phyloP scores from a whole-genome alignment of 345 rosid genomes.

The Syzygium jambos region DNA sequence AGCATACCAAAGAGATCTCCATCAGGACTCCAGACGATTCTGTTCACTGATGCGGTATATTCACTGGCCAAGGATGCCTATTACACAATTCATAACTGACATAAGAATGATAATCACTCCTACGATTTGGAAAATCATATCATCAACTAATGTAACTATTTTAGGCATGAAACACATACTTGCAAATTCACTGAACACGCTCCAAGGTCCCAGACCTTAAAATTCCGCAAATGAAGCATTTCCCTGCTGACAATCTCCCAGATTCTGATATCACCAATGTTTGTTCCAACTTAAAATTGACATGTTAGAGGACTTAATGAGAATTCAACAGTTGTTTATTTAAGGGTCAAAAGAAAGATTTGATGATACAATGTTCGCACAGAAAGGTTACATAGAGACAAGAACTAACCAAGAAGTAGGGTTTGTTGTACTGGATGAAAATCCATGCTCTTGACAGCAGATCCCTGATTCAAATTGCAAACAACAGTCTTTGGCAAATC shows the following conservation, averaged over 20 bases:
- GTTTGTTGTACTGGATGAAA: conserved; percentile 78
- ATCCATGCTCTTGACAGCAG: conserved; percentile 82
- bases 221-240: conserved; percentile 45
- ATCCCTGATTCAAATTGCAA: conserved; percentile 59
- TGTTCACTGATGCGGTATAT: conserved; percentile 52
- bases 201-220: conserved; percentile 59
- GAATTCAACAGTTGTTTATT: neutral
- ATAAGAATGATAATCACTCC: neutral
- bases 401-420: conserved; percentile 58
- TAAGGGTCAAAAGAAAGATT: neutral
- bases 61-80: conserved; percentile 58
- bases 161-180: conserved; percentile 23
- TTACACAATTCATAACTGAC: neutral
- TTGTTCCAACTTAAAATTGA: conserved; percentile 65
- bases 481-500: conserved; percentile 73
- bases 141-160: neutral
- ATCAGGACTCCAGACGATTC: conserved; percentile 87
- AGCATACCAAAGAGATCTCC: conserved; percentile 67
- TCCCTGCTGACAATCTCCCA: conserved; percentile 76
- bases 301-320: neutral
- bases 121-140: neutral
- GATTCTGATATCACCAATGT: conserved; percentile 55
- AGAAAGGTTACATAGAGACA: neutral
- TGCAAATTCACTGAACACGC: conserved; percentile 48
- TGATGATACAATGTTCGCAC: neutral